A percentile compares a stretch with the other conserved stretches of the same genome.
phyloP scores from a whole-genome alignment of 2,329 filamentous ascomycete genomes.

The Venturia pyrina region DNA sequence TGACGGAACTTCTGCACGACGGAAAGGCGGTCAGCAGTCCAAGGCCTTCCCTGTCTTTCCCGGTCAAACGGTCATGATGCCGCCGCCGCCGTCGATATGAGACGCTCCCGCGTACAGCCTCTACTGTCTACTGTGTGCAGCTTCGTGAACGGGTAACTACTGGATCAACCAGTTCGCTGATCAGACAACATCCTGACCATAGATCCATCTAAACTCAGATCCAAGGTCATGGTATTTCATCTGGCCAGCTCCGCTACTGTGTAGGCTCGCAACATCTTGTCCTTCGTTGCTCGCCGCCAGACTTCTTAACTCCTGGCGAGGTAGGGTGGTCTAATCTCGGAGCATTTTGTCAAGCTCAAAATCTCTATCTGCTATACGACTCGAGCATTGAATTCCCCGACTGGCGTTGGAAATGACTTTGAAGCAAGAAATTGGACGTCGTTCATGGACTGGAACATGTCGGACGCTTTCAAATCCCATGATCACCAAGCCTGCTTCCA shows the following conservation, averaged over 20 bases:
- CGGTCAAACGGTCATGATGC: neutral
- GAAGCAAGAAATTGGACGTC: neutral
- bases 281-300: neutral
- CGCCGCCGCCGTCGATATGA: neutral
- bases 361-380: neutral
- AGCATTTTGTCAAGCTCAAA: neutral
- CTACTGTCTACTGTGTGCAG: neutral
- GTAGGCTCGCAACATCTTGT: neutral
- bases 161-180: conserved; percentile 3
- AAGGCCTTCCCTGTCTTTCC: neutral
- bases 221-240: neutral
- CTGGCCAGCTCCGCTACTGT: neutral
- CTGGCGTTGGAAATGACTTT: neutral
- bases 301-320: neutral
- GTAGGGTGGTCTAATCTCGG: neutral
- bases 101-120: neutral
- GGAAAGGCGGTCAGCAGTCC: neutral
- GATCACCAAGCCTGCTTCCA: neutral
- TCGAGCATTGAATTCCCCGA: neutral
- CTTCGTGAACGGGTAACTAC: neutral
- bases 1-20: neutral
- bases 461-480: neutral
- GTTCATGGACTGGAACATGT: neutral
- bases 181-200: neutral
- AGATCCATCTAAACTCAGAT: neutral